Conservation (phyloP, 2,329 filamentous ascomycete genomes). For the Purpureocillium takamizusanense region DNA sequence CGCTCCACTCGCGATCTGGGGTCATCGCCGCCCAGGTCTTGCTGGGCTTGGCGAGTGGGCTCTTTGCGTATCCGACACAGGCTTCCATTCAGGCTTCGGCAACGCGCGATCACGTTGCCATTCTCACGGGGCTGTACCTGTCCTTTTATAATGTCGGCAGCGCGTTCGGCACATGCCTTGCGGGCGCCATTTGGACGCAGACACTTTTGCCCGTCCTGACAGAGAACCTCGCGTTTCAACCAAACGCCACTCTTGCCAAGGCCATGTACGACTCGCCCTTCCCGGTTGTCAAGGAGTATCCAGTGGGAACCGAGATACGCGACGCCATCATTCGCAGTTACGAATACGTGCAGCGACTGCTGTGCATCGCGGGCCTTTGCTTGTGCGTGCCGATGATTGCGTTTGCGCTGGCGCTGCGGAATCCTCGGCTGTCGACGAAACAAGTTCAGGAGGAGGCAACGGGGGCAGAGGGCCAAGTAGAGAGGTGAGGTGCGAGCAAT, state of each 20-base stretch:
- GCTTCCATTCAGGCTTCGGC: conserved; percentile 30
- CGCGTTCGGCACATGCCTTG: conserved; percentile 29
- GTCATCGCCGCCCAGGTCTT: conserved; percentile 47
- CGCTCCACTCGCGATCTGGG: conserved; percentile 31
- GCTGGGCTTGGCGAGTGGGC: conserved; percentile 47
- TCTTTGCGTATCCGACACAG: conserved; percentile 39
- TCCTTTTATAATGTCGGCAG: conserved; percentile 32
- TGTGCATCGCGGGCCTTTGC: conserved; percentile 35
- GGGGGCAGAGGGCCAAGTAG: neutral
- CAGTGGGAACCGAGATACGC: conserved; percentile 34
- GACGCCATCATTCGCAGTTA: conserved; percentile 35
- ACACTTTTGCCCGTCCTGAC: conserved; percentile 23
- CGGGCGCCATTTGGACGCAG: conserved; percentile 33
- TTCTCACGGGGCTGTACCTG: conserved; percentile 28
- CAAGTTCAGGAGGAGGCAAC: conserved; percentile 12
- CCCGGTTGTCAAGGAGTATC: conserved; percentile 19
- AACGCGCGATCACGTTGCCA: conserved; percentile 25
- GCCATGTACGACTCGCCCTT: conserved; percentile 29
- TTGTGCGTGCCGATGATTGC: conserved; percentile 37
- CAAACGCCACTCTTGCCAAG: conserved; percentile 23
- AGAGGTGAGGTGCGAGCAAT: too few relatives aligned
- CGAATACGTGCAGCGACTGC: conserved; percentile 31
- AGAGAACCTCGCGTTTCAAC: conserved; percentile 22
- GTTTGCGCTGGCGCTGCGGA: conserved; percentile 31
- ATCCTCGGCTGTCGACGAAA: conserved; percentile 33